Base-by-base conservation (phyloP, 2,329 filamentous ascomycete genomes). In the Geoglossum cookeanum region DNA sequence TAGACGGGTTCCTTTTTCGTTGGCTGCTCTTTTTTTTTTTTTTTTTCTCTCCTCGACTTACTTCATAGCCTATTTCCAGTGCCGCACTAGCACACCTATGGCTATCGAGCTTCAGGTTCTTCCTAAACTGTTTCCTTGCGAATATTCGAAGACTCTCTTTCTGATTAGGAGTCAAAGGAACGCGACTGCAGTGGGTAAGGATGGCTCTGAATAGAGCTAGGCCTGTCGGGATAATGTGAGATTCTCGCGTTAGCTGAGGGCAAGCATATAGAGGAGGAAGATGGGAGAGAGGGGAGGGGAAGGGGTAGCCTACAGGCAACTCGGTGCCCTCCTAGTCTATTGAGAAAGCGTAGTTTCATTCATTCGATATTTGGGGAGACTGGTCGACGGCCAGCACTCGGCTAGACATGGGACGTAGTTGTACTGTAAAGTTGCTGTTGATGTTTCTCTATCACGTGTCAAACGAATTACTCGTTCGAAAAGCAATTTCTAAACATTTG, bases 141-240 rank as follows among this genome's bases (percentile, higher is more conserved):
- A 85, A 70, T 58, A 78, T 74, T 55, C 72, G 70, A 57, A 87
- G 68, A 0, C 79, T 77, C 58, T 74, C 69, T 58, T 64, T 65
- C 17, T 77, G 64, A 52, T 78, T 71, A 64, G 72, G 63, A 1
- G 78, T 75, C 1, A 86, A 69, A 1, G 75, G 70, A 37, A 84
- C 69, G 45, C 68, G 71, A 33, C 71, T 67, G 59, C 75, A 79
- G 68, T 79, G 76, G 60, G 74, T 74, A 56, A 88, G 70, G 57
- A 91, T 78, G 39, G 84, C 80, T 60, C 83, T 78, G 70, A 84
- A 90, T 54, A 91, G 79, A 55, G 85, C 83, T 61, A 86, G 75
- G 65, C 79, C 82, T 9, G 30, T 44, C 15, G 42, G 7, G 27
- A 17, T 39, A 4, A 42, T 22, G 47, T 39, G 57, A 56, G 58